Conservation (phyloP, 1,139 yeast species). For the Dujonia santamariae region DNA sequence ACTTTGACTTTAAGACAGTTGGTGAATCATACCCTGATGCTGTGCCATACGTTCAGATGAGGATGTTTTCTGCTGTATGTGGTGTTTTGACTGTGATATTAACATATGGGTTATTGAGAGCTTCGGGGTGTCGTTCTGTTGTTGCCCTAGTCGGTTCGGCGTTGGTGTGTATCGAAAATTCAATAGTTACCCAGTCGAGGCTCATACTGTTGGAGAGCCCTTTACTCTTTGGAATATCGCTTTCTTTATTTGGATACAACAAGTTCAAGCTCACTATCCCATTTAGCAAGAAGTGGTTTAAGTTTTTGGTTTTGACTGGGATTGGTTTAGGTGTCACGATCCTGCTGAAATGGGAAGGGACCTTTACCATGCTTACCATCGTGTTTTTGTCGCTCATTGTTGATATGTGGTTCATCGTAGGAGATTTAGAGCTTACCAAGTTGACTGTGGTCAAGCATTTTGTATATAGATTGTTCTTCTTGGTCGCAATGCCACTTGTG, state of each 20-base stretch:
- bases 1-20: conserved; percentile 27
- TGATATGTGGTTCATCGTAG: conserved; percentile 55
- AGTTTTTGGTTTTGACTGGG: conserved; percentile 40
- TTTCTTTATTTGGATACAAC: conserved; percentile 44
- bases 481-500: conserved; percentile 46
- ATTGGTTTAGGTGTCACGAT: conserved; percentile 50
- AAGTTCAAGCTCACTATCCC: conserved; percentile 32
- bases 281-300: conserved; percentile 45
- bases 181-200: conserved; percentile 50
- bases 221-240: conserved; percentile 42
- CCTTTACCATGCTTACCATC: conserved; percentile 52
- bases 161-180: conserved; percentile 51
- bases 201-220: conserved; percentile 51
- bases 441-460: conserved; percentile 29
- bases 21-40: conserved; percentile 26
- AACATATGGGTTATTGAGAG: conserved; percentile 48
- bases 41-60: conserved; percentile 35
- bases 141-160: conserved; percentile 45
- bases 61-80: conserved; percentile 30
- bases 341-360: conserved; percentile 54
- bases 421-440: conserved; percentile 48
- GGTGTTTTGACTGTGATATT: conserved; percentile 46
- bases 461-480: conserved; percentile 25
- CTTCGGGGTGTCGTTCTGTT: conserved; percentile 38
- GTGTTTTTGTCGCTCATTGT: conserved; percentile 11